Evolutionary conservation across 257 asterid species (phyloP), one percentile per base, ranked within the genome.

Genomic region (Leptodermis oblonga): DNA sequence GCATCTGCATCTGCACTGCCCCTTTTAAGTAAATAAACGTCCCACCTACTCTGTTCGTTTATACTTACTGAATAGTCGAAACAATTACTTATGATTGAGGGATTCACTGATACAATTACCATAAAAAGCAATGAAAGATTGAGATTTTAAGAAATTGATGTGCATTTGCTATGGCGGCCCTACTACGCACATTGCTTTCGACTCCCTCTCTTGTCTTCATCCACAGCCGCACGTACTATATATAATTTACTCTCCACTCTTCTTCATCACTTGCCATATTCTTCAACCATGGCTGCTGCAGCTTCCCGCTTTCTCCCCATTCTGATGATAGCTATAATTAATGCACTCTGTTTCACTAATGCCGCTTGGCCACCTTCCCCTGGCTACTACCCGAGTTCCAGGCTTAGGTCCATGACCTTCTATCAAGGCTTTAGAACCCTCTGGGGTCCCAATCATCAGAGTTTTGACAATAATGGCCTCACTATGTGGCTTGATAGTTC

Each of bases 281-380:
- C 34, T 3, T 4, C 61, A 37, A 43, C 53, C 71, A 88, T 86
- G 91, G 84, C 82, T 71, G 83, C 82, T 70, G 25, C 60, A n/a
- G n/a, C n/a, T n/a, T 59, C 61, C 52, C 66, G 49, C 8, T 43
- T 74, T 12, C 67, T 54, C 68, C 53, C 78, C 75, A 0, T 71
- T 70, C 0, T 67, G 26, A 7, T 74, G 34, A 0, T 75, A 0
- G 0, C 30, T 0, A 30, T 51, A 2, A 20, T 30, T n/a, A n/a
- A n/a, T n/a, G n/a, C n/a, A n/a, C 31, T 30, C 15, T 56, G 26
- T 20, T 55, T 62, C 9, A 63, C 61, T 68, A 77, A 80, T 85
- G 96, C 86, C 10, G 90, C 70, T 60, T 76, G 89, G 96, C 97
- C 95, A 25, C 95, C 97, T 18, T 70, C 86, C 10, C 96, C 97